Evolutionary conservation across 495 filamentous ascomycete species (phyloP).

Genomic region (Penicillium flavigenum): DNA sequence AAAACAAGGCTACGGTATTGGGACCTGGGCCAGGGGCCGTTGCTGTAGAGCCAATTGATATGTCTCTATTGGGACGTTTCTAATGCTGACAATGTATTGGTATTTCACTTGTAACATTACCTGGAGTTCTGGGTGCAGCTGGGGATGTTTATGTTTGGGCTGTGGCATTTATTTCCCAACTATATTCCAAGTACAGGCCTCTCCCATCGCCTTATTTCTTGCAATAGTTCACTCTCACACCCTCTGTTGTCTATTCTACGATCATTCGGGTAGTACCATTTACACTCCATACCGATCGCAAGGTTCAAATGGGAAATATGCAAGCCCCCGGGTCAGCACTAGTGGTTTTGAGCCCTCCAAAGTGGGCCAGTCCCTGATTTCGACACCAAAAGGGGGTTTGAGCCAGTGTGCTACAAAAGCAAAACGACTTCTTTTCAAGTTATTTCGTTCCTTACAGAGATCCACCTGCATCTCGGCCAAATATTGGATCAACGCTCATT

Average conservation of each 20-base stretch:
- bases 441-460: background rate
- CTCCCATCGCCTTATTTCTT: background rate
- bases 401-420: background rate
- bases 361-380: constrained; percentile 2
- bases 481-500: background rate
- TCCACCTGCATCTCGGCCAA: background rate
- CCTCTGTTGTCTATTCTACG: background rate
- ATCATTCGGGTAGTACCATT: background rate
- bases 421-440: background rate
- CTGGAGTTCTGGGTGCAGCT: background rate
- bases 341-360: background rate
- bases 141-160: background rate
- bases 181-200: background rate
- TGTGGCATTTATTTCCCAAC: background rate
- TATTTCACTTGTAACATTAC: background rate
- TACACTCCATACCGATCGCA: background rate
- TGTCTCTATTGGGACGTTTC: background rate
- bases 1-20: background rate
- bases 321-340: constrained; percentile 9
- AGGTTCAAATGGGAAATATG: background rate
- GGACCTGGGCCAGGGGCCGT: background rate
- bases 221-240: background rate
- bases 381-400: background rate
- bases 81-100: background rate
- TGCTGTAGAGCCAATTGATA: constrained; percentile 1